Evolutionary conservation across 2,329 filamentous ascomycete genomes (phyloP).

Genomic region (Exophiala aquamarina): DNA sequence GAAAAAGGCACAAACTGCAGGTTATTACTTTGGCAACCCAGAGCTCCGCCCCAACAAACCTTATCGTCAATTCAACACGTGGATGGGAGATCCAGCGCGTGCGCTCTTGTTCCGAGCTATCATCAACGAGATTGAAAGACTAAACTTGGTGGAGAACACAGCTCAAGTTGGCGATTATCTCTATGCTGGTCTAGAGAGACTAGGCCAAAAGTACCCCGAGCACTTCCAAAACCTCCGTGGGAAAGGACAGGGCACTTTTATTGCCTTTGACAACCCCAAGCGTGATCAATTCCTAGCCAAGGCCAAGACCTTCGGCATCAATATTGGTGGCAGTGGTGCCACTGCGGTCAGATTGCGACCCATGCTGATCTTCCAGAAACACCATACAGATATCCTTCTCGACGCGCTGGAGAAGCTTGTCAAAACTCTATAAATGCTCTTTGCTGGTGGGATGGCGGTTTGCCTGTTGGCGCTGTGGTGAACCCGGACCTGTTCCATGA

Average conservation of each 20-base stretch:
- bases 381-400: constrained; percentile 80
- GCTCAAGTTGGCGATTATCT: constrained; percentile 77
- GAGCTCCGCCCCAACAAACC: constrained; percentile 84
- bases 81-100: constrained; percentile 90
- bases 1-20: constrained; percentile 92
- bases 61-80: constrained; percentile 95
- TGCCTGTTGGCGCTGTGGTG: too few species aligned
- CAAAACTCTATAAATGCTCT: constrained; percentile 31
- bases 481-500: too few species aligned
- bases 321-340: constrained; percentile 80
- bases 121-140: constrained; percentile 73
- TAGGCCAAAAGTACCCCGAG: constrained; percentile 70
- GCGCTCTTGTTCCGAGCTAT: constrained; percentile 85
- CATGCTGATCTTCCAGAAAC: constrained; percentile 90
- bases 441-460: too few species aligned
- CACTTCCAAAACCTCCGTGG: constrained; percentile 82
- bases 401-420: constrained; percentile 75
- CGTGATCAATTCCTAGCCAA: constrained; percentile 76
- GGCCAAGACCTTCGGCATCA: constrained; percentile 78
- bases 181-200: constrained; percentile 65
- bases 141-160: constrained; percentile 77
- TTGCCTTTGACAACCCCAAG: constrained; percentile 82
- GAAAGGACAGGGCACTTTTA: constrained; percentile 86
- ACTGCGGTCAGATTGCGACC: constrained; percentile 76
- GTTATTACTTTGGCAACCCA: constrained; percentile 84